A percentile compares a stretch with the other conserved stretches of the same genome.
phyloP scores from a whole-genome alignment of 1,139 yeast species.

The Yamadazyma pseudoaaseri region DNA sequence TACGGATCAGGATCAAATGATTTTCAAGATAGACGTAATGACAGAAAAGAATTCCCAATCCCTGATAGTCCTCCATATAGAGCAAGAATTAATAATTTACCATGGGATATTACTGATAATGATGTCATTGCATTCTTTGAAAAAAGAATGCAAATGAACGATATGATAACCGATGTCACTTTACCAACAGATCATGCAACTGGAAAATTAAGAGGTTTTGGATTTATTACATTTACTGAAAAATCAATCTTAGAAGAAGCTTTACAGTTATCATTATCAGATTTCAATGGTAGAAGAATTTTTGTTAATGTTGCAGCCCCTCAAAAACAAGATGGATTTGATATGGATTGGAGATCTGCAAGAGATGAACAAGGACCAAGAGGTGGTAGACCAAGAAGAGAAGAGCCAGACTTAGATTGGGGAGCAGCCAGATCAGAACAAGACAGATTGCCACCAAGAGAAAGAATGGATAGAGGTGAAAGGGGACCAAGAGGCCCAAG shows the following conservation, averaged over 20 bases:
- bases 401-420: constrained; percentile 62
- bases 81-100: constrained; percentile 83
- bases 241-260: constrained; percentile 70
- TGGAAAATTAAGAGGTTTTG: constrained; percentile 78
- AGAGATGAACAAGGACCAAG: constrained; percentile 31
- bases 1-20: constrained; percentile 4
- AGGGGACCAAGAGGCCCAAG: constrained; percentile 21
- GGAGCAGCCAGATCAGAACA: constrained; percentile 35
- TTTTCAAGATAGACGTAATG: constrained; percentile 10
- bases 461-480: constrained; percentile 28
- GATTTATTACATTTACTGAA: constrained; percentile 75
- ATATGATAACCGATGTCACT: constrained; percentile 56
- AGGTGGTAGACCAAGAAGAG: constrained; percentile 39
- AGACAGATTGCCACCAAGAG: constrained; percentile 39
- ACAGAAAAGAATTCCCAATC: constrained; percentile 73
- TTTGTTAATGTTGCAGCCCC: constrained; percentile 92
- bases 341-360: constrained; percentile 45
- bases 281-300: constrained; percentile 72
- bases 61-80: constrained; percentile 93
- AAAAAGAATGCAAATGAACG: constrained; percentile 51
- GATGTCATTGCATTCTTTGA: constrained; percentile 67
- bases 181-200: constrained; percentile 64
- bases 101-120: constrained; percentile 76
- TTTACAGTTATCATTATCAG: constrained; percentile 60
- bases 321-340: constrained; percentile 51